Evolutionary conservation across 2,329 filamentous ascomycete genomes (phyloP).

Genomic region (Drechslera avenae): DNA sequence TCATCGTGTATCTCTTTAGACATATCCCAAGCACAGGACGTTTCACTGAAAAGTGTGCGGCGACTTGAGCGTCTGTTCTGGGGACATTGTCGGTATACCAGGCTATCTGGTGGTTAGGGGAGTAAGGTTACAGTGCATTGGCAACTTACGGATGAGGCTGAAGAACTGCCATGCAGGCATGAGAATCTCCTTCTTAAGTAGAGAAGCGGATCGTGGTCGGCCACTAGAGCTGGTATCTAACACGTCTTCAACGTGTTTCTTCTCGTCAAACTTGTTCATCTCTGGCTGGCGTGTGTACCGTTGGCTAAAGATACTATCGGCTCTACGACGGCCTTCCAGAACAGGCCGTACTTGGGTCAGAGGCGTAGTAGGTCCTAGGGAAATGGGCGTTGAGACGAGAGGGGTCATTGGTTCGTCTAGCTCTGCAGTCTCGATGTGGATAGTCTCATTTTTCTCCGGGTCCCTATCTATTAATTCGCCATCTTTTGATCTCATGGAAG

Average conservation of each 20-base stretch:
- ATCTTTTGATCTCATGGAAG: slow-evolving; percentile 51
- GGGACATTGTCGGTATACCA: slow-evolving; percentile 79
- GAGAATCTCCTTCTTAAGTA: slow-evolving; percentile 76
- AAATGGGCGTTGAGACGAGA: slow-evolving; percentile 39
- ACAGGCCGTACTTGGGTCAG: slow-evolving; percentile 33
- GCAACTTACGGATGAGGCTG: slow-evolving; percentile 77
- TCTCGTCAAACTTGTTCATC: slow-evolving; percentile 57
- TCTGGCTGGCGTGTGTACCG: slow-evolving; percentile 52
- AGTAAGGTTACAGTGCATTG: not conserved
- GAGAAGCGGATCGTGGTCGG: slow-evolving; percentile 47
- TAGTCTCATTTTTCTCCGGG: slow-evolving; percentile 42
- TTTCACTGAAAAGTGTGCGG: slow-evolving; percentile 81
- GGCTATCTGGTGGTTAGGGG: slow-evolving; percentile 57
- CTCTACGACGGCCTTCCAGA: slow-evolving; percentile 47
- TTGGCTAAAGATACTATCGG: slow-evolving; percentile 58
- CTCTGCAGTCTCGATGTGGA: slow-evolving; percentile 55
- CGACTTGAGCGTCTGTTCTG: slow-evolving; percentile 76
- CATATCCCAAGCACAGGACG: slow-evolving; percentile 90
- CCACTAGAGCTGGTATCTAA: slow-evolving; percentile 38
- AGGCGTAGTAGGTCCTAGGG: slow-evolving; percentile 33
- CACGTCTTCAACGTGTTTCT: slow-evolving; percentile 52
- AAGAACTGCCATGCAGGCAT: slow-evolving; percentile 99
- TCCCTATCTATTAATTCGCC: slow-evolving; percentile 35
- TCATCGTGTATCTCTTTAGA: slow-evolving; percentile 85
- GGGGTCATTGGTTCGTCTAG: slow-evolving; percentile 42